Base-by-base conservation (phyloP, 805 yeast species). In the Metschnikowia corniflorae region DNA sequence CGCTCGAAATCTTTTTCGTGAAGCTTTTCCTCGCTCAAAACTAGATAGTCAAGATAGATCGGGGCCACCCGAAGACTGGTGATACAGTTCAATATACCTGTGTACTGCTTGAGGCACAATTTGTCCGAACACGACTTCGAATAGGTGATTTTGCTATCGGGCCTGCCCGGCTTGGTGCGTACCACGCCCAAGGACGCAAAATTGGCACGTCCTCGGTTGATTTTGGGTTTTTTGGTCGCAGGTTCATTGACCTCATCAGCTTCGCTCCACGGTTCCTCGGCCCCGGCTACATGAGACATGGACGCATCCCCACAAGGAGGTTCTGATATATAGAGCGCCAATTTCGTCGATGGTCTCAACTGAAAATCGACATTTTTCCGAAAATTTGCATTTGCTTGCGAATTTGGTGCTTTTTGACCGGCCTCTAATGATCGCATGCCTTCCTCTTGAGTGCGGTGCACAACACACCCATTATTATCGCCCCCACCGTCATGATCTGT, bases 111-210 rank as follows among this genome's bases (percentile, higher is more conserved):
- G 32, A 81, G 35, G 28, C 85, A 70, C 17, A 91, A 57, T 51
- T 91, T 91, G 56, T 91, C 97, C 1, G 94, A 78, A 55, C 97
- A 91, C 1, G 96, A 86, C 56, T 88, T 91, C 20, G 94, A 84
- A 32, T 73, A 58, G 0, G 95, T 75, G 4, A 78, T 44, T 2
- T 73, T 71, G 2, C 96, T 82, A 54, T 93, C 97, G 19, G 68
- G 56, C 33, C 97, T 59, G 2, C 98, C 98, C 0, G 97, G 98
- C 53, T 93, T 91, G 0, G 97, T 89, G 44, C 98, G 68, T 1
- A 91, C 88, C 7, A 65, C 58, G 0, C 96, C 95, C 2, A 70
- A 58, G 14, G 60, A 49, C 12, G 60, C 61, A 46, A 76, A 81
- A 53, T 76, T 66, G 23, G 72, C 73, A 26, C 95, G 58, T 0